phyloP scores from a whole-genome alignment of 2,329 filamentous ascomycete genomes.

The Fusarium veterinarium region DNA sequence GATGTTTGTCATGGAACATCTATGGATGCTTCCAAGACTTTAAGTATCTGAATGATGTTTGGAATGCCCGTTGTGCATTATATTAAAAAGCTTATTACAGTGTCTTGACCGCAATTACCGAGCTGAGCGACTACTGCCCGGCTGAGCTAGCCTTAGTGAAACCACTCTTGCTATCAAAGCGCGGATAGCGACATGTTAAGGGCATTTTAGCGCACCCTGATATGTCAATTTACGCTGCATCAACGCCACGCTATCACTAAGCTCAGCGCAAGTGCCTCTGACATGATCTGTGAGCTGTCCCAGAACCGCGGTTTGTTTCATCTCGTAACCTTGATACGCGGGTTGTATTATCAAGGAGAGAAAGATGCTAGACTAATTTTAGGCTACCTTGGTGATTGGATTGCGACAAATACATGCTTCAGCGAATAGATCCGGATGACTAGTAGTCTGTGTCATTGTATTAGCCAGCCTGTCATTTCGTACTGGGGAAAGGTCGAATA shows the following conservation, averaged over 20 bases:
- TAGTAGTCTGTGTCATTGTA: too few relatives aligned
- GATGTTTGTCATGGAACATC: background rate
- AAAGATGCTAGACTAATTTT: background rate
- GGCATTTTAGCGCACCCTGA: background rate
- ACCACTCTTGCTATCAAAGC: background rate
- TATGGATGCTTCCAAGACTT: background rate
- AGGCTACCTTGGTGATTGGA: rapidly evolving
- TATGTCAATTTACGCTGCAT: background rate
- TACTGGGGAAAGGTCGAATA: too few relatives aligned
- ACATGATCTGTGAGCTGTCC: background rate
- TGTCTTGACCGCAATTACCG: background rate
- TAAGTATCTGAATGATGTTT: background rate
- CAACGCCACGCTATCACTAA: background rate
- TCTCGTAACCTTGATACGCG: background rate
- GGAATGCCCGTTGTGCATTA: background rate
- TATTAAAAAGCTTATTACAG: too few relatives aligned
- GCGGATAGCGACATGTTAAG: background rate
- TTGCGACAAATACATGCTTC: background rate
- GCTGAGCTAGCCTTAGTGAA: background rate
- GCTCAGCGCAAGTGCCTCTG: background rate
- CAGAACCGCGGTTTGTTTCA: background rate
- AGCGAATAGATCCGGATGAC: background rate
- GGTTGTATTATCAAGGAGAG: background rate
- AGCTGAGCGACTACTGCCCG: background rate
- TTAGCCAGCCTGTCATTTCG: too few relatives aligned